Base-by-base conservation (phyloP, 495 filamentous ascomycete species). In the Rhizodiscina lignyota region DNA sequence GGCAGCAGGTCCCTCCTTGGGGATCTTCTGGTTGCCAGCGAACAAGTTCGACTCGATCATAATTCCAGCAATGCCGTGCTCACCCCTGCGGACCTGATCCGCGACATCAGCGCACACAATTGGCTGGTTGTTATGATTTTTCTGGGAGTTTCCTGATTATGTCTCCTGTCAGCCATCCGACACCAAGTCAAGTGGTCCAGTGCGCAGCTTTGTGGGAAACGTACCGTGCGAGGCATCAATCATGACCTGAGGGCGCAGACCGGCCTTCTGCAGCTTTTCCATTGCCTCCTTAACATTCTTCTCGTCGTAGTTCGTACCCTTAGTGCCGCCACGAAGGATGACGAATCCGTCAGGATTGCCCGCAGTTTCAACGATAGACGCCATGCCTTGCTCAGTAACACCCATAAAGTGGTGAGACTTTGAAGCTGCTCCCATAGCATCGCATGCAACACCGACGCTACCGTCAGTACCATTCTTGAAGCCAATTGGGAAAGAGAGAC, bases 401-500 rank as follows among this genome's bases (percentile, higher is more conserved):
- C 87, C 87, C 68, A 97, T 83, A 68, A 97, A 97, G 58, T 91
- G 84, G 60, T 97, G 89, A 47, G 79, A 79, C 40, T 84, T 74
- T 21, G 82, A 77, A 2, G 89, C 89, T 5, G 84, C 76, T 36
- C 91, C 86, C 41, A 94, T 91, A 30, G 89, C 89, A 51, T 97
- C 89, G 43, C 96, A 87, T 27, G 87, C 85, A n/a, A 97, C 87
- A 17, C 68, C 72, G 33, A 97, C 59, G 49, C 77, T 81, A n/a
- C 89, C 89, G 50, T 97, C 89, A 20, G 89, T 97, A 30, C 89
- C 91, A 53, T 97, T 97, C 73, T 96, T 97, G 77, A 92, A 97
- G 11, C 89, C 89, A 34, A 97, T 85, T 4, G 89, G 89, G 75
- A 94, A 97, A 30, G 83, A 92, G 15, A 97, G 72, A 45, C 89